Evolutionary conservation across 2,329 filamentous ascomycete genomes (phyloP), one percentile per base, ranked within the genome.

Genomic region (Nothophoma quercina): DNA sequence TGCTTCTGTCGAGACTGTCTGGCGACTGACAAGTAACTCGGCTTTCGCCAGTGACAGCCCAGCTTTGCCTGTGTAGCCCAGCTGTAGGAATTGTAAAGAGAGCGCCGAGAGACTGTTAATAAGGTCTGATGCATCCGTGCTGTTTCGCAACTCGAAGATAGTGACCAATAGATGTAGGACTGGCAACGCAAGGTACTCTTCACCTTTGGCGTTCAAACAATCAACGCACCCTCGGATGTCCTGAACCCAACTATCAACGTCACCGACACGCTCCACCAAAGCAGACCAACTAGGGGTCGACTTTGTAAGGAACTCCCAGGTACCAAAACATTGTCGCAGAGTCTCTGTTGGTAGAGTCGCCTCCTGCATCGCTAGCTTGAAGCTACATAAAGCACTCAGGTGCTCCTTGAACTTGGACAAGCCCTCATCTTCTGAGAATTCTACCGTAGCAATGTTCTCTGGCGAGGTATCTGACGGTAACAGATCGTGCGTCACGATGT

Each of bases 61-160:
- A 36, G 86, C 84, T 63, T 83, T 84, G 34, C 81, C 82, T 40
- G 82, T 82, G 60, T 87, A 84, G 22, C 86, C 87, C 55, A 88
- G 77, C 5, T 79, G 77, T 34, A 85, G 76, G 63, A 86, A 84
- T 56, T 86, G 82, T 7, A 81, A 61, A 2, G 80, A 82, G 6
- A 87, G 72, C 12, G 76, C 72, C 58, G 74, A 79, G 19, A 78
- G 74, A 55, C 69, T 76, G 26, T 68, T 68, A 34, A 79, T 75
- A 19, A 76, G 72, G 50, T 73, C 74, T 2, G 75, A 79, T 53
- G 53, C 29, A 45, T 75, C 66, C 56, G 60, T 54, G 3, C 62
- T 58, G 16, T 73, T 68, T 36, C 77, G 75, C 23, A 84, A 63
- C 59, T 84, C 80, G 9, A 79, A 68, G 1, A 81, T 67, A 21